Conservation (phyloP, 768 basidiomycete species). For the Kwoniella heveanensis region DNA sequence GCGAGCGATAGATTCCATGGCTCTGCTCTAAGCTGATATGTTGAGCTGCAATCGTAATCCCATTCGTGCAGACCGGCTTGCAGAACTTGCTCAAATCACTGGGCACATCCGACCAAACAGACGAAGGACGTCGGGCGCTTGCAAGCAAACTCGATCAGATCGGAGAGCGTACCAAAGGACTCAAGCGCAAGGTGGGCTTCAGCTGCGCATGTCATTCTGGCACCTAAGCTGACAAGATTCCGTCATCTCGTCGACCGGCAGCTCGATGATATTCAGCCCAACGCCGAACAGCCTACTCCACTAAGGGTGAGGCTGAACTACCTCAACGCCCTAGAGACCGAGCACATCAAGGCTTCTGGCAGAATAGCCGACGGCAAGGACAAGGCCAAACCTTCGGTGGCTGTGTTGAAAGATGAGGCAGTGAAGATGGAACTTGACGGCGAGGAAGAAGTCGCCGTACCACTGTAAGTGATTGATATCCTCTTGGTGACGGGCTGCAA, state of each 20-base stretch:
- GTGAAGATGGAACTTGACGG: constrained; percentile 16
- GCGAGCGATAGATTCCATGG: too few species aligned
- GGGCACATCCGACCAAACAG: constrained; percentile 13
- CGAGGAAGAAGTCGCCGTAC: neutral
- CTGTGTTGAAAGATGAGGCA: neutral
- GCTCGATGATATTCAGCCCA: constrained; percentile 50
- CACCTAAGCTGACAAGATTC: constrained; percentile 5
- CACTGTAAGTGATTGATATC: neutral
- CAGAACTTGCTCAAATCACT: constrained; percentile 27
- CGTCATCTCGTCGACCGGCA: constrained; percentile 28
- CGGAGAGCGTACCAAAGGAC: constrained; percentile 58
- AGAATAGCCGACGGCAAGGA: neutral
- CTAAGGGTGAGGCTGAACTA: constrained; percentile 34
- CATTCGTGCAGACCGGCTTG: constrained; percentile 19
- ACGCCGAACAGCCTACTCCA: constrained; percentile 24
- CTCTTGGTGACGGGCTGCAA: too few species aligned
- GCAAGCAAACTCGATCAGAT: constrained; percentile 39
- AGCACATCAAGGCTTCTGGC: neutral
- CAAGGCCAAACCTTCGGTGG: neutral
- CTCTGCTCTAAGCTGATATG: constrained; percentile 14
- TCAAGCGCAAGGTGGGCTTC: constrained; percentile 80
- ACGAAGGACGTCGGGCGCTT: constrained; percentile 19
- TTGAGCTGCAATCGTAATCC: neutral
- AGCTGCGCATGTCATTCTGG: constrained; percentile 4
- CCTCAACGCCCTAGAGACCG: constrained; percentile 16